Conservation (phyloP, 2,329 filamentous ascomycete species). For the Paecilomyces sp. region DNA sequence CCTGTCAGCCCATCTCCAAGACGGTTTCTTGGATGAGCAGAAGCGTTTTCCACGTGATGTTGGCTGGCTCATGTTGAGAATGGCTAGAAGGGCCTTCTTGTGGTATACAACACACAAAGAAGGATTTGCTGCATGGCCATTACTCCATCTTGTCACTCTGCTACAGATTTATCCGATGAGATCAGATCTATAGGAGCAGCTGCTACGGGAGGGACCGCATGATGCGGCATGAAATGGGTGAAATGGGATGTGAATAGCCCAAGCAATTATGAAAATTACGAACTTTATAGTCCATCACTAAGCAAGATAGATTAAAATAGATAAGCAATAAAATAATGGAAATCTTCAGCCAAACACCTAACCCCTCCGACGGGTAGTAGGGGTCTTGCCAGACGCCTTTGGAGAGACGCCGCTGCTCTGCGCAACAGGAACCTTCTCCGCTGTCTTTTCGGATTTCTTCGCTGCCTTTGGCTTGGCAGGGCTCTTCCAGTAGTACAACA, state of each 20-base stretch:
- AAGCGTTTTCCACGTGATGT: not conserved
- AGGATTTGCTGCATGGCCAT: no score
- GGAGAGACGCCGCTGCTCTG: constrained; percentile 36
- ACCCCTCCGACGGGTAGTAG: constrained; percentile 50
- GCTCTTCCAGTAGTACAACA: constrained; percentile 93
- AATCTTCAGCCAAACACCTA: constrained; percentile 18
- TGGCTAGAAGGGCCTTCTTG: not conserved
- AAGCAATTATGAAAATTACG: not conserved
- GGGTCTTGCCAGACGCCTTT: constrained; percentile 39
- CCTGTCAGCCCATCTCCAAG: not conserved
- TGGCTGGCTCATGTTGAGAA: not conserved
- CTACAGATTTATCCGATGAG: no score
- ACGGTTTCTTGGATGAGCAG: not conserved
- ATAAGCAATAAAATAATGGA: constrained; percentile 2
- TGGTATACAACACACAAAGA: not conserved
- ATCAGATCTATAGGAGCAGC: not conserved
- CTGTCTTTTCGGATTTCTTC: constrained; percentile 11
- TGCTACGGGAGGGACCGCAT: not conserved
- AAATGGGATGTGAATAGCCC: not conserved
- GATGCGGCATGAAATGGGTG: not conserved
- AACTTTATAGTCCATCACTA: not conserved
- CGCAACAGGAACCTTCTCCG: constrained; percentile 23
- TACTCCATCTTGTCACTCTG: no score
- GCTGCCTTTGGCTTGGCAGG: constrained; percentile 37
- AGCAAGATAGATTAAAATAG: constrained; percentile 8